Percentiles rank a stretch among this genome's conserved stretches.
Evolutionary conservation across 208 protist genomes (phyloP).

Genomic region (Trypanosoma brucei): DNA sequence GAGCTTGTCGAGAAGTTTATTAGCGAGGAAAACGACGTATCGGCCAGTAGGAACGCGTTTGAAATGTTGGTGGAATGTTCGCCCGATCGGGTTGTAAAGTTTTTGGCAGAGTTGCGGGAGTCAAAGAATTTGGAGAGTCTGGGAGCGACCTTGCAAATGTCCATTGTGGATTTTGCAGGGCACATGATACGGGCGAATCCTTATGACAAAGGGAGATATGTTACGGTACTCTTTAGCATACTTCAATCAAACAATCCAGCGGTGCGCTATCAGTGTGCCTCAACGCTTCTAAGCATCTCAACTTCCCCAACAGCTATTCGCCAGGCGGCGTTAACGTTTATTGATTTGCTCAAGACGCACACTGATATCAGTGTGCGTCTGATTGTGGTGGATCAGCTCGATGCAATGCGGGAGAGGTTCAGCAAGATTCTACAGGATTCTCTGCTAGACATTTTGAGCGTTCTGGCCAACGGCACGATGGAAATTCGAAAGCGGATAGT

Average conservation of each 20-base stretch:
- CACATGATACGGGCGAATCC: conserved; percentile 82
- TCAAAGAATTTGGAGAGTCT: conserved; percentile 59
- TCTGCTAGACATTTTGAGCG: conserved; percentile 94
- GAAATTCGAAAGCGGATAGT: conserved; percentile 95
- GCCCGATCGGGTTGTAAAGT: conserved; percentile 92
- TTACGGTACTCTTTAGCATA: conserved; percentile 93
- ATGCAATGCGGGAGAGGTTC: conserved; percentile 82
- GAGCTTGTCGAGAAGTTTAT: conserved; percentile 95
- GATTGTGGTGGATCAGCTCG: conserved; percentile 95
- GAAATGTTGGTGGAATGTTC: conserved; percentile 96
- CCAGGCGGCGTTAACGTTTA: conserved; percentile 89
- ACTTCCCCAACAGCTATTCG: conserved; percentile 94
- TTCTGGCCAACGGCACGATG: conserved; percentile 85
- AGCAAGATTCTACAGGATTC: conserved; percentile 90
- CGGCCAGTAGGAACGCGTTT: conserved; percentile 96
- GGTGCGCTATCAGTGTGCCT: conserved; percentile 95
- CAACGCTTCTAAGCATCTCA: conserved; percentile 93
- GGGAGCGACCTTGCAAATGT: conserved; percentile 92
- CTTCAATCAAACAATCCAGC: conserved; percentile 90
- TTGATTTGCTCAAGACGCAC: conserved; percentile 92
- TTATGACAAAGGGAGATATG: conserved; percentile 90
- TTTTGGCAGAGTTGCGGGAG: conserved; percentile 89
- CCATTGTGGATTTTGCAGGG: conserved; percentile 80
- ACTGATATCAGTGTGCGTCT: conserved; percentile 98
- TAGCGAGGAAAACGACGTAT: conserved; percentile 81